Evolutionary conservation across 208 protist genomes (phyloP).

Genomic region (Leishmania arabica): DNA sequence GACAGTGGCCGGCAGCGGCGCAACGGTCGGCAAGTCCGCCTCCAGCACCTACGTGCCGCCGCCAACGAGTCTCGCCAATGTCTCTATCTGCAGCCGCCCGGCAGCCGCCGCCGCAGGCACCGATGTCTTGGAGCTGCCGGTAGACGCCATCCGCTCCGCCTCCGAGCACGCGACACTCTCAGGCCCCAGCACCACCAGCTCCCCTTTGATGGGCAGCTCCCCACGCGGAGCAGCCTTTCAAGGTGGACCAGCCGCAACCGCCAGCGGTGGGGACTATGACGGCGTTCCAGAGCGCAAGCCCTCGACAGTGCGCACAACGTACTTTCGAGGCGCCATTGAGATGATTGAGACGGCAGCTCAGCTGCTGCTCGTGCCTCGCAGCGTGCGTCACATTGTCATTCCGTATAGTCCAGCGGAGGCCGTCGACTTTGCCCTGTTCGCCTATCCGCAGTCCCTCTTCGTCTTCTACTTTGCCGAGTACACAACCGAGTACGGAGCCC

Average conservation of each 20-base stretch:
- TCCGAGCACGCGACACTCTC: slow-evolving; percentile 14
- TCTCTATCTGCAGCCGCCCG: slow-evolving; percentile 71
- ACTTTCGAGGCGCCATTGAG: slow-evolving; percentile 64
- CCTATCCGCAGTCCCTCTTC: slow-evolving; percentile 76
- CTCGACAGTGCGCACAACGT: slow-evolving; percentile 54
- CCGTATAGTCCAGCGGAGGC: slow-evolving; percentile 77
- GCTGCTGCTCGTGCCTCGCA: slow-evolving; percentile 46
- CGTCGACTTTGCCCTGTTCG: slow-evolving; percentile 76
- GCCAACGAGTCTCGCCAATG: slow-evolving; percentile 53
- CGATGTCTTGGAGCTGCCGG: slow-evolving; percentile 49
- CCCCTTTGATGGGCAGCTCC: slow-evolving; percentile 12
- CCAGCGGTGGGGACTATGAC: slow-evolving; percentile 13
- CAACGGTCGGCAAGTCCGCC: slow-evolving; percentile 11
- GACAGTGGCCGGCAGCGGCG: slow-evolving; percentile 17
- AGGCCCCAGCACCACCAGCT: slow-evolving; percentile 2
- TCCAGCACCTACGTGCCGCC: slow-evolving; percentile 36
- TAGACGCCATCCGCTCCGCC: background rate
- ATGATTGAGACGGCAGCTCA: slow-evolving; percentile 73
- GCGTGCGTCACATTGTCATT: slow-evolving; percentile 41
- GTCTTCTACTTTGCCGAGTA: slow-evolving; percentile 92
- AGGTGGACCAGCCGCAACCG: background rate
- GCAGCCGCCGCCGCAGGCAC: slow-evolving; percentile 57
- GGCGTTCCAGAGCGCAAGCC: slow-evolving; percentile 25
- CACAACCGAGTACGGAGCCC: slow-evolving; percentile 53
- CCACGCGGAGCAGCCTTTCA: slow-evolving; percentile 4